phyloP scores from a whole-genome alignment of 768 basidiomycete genomes.

The Suillus discolor region DNA sequence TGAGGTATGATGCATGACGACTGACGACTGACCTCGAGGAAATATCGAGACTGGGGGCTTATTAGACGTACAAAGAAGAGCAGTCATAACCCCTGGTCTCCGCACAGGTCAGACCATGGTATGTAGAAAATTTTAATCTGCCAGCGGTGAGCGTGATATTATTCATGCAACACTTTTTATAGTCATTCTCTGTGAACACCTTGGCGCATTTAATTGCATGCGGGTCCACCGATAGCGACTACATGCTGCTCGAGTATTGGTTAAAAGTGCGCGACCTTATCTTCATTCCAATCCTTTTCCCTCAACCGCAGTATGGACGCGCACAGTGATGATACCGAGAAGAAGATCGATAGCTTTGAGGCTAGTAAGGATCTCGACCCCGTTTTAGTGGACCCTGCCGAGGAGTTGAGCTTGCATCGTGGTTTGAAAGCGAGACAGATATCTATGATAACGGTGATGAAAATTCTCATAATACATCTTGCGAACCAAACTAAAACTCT shows the following conservation, averaged over 20 bases:
- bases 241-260: background rate
- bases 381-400: slow-evolving; percentile 37
- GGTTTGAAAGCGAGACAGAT: slow-evolving; percentile 55
- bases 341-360: background rate
- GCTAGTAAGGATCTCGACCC: background rate
- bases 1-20: background rate
- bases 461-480: background rate
- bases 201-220: background rate
- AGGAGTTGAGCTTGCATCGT: slow-evolving; percentile 44
- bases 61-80: too few relatives aligned
- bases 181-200: background rate
- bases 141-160: background rate
- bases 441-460: slow-evolving; percentile 55
- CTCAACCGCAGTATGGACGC: background rate
- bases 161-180: slow-evolving; percentile 1
- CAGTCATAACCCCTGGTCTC: background rate
- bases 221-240: background rate
- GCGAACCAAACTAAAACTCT: background rate
- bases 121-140: background rate
- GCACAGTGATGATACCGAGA: background rate
- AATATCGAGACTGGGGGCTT: background rate
- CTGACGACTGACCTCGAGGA: background rate
- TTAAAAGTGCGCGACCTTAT: background rate
- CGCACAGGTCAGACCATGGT: background rate
- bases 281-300: background rate